Evolutionary conservation across 2,329 filamentous ascomycete genomes (phyloP).

Genomic region (Nothophaeocryptopus gaeumannii): DNA sequence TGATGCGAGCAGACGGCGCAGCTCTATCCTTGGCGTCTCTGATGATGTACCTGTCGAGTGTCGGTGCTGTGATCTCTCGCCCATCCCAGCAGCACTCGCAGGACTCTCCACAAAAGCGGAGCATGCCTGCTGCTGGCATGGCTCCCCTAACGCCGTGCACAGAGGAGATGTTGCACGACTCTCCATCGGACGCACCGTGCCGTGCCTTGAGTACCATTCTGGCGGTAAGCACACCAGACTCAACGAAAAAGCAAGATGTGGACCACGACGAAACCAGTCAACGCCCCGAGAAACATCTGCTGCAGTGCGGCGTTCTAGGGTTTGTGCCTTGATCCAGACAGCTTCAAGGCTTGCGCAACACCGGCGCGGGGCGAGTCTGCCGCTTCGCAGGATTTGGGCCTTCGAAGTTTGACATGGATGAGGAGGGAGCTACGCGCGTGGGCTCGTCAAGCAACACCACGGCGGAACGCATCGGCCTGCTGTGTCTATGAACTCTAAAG

Average conservation of each 20-base stretch:
- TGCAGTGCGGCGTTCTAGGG: not conserved
- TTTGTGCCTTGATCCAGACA: not conserved
- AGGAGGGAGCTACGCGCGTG: slow-evolving; percentile 8
- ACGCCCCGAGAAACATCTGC: slow-evolving; percentile 1
- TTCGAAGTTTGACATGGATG: slow-evolving; percentile 3
- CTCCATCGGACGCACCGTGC: slow-evolving; percentile 1
- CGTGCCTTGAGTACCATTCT: not conserved
- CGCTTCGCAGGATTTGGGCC: not conserved
- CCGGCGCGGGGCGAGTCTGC: slow-evolving; percentile 5
- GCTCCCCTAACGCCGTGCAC: not conserved
- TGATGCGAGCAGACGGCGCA: too few relatives aligned
- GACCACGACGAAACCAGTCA: not conserved
- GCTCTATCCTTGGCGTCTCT: not conserved
- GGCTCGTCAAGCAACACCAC: not conserved
- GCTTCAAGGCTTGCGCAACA: slow-evolving; percentile 2
- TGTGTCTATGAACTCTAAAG: slow-evolving; percentile 1
- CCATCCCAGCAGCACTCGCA: not conserved
- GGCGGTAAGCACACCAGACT: not conserved
- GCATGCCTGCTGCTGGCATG: not conserved
- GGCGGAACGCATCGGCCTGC: slow-evolving; percentile 7
- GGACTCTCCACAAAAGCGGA: too few relatives aligned
- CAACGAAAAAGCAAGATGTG: slow-evolving; percentile 1
- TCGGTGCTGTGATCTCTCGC: not conserved
- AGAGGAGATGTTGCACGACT: not conserved
- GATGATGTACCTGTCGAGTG: not conserved